A percentile compares a stretch with the other conserved stretches of the same genome.
Evolutionary conservation across 2,329 filamentous ascomycete species (phyloP).

Genomic region (Ploettnerulaceae sp.): DNA sequence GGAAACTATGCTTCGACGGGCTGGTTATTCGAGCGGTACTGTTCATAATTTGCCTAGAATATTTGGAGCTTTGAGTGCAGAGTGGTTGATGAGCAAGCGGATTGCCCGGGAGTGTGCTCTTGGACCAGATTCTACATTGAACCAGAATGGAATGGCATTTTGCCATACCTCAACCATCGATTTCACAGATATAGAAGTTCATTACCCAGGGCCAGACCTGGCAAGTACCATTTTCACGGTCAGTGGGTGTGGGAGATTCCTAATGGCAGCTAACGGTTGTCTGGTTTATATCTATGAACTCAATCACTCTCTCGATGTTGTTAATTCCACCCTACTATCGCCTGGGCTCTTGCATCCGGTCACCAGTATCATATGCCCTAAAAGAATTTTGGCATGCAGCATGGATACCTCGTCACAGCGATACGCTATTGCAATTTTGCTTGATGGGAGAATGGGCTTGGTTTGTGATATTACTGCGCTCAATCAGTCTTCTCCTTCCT

Average conservation of each 20-base stretch:
- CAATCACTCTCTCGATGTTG: constrained; percentile 21
- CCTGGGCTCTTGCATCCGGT: constrained; percentile 40
- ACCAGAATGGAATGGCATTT: constrained; percentile 29
- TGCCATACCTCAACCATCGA: constrained; percentile 35
- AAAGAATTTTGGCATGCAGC: constrained; percentile 52
- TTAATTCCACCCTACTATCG: not conserved
- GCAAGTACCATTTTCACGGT: constrained; percentile 34
- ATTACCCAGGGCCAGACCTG: constrained; percentile 22
- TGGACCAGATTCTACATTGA: constrained; percentile 22
- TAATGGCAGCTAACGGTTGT: constrained; percentile 50
- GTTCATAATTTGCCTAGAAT: constrained; percentile 30
- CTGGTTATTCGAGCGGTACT: constrained; percentile 48
- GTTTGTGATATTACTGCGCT: constrained; percentile 48
- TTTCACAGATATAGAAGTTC: constrained; percentile 35
- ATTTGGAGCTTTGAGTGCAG: constrained; percentile 13
- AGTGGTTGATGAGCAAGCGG: constrained; percentile 39
- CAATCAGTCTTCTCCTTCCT: constrained; percentile 4
- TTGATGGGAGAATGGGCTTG: constrained; percentile 56
- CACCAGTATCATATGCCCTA: constrained; percentile 51
- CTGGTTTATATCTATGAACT: constrained; percentile 52
- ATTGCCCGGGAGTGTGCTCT: constrained; percentile 40
- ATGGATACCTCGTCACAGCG: constrained; percentile 56
- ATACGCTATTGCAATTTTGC: constrained; percentile 52
- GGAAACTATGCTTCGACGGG: constrained; percentile 47
- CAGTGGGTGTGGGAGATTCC: constrained; percentile 54